A percentile compares a stretch with the other conserved stretches of the same genome.
phyloP scores from a whole-genome alignment of 345 rosid species.

The Gossypium herbaceum region DNA sequence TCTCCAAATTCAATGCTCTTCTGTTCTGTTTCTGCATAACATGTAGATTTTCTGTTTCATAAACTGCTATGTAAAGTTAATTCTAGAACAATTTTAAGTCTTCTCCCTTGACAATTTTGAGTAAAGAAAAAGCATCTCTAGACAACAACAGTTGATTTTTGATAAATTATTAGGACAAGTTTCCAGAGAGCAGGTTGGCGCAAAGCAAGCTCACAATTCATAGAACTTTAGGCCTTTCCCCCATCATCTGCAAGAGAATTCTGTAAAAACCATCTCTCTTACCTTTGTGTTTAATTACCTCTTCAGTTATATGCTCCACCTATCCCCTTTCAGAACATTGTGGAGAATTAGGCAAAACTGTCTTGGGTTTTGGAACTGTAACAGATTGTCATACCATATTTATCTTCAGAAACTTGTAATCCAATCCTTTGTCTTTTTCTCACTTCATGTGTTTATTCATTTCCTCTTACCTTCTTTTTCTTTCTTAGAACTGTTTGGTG shows the following conservation, averaged over 20 bases:
- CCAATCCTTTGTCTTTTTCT: background rate
- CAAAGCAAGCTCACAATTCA: background rate
- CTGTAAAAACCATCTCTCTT: background rate
- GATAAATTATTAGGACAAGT: background rate
- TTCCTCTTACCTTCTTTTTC: background rate
- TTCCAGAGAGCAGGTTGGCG: background rate
- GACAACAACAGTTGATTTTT: background rate
- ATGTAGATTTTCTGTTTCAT: background rate
- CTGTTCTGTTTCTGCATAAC: background rate
- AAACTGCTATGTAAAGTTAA: background rate
- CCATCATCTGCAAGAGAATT: background rate
- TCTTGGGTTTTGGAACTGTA: background rate
- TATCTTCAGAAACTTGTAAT: conserved; percentile 8
- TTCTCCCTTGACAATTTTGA: background rate
- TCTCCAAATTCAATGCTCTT: background rate
- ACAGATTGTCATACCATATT: background rate
- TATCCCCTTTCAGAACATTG: background rate
- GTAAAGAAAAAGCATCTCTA: background rate
- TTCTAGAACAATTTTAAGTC: conserved; percentile 5
- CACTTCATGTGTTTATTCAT: background rate
- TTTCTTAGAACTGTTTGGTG: background rate
- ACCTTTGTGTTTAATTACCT: background rate
- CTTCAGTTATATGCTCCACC: background rate
- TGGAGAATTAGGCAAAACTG: background rate
- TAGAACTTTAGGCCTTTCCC: background rate